Base-by-base conservation (phyloP, 345 rosid species). In the Dipteronia dyeriana region DNA sequence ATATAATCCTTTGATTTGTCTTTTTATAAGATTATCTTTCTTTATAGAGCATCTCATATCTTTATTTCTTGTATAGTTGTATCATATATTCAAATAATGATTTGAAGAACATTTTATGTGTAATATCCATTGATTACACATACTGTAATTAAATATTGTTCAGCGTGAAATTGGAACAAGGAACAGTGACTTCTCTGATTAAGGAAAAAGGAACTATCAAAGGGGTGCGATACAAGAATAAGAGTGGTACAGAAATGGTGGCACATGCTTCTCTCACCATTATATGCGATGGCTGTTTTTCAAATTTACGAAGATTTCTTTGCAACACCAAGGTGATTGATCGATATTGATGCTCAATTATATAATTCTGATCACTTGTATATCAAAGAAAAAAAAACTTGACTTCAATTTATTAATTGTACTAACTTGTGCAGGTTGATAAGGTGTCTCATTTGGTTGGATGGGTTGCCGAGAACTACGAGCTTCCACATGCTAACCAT, bases 141-240 rank as follows among this genome's bases (percentile, higher is more conserved):
- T 3, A 31, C 34, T 31, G 45, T 6, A 8, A 6, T 6, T 41
- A 6, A 8, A 41, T 59, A 39, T 8, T 26, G 20, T 65, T 13
- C 78, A 93, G 98, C 71, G 91, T 93, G 64, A 79, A 77, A 22
- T 11, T 91, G 68, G 92, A 90, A 75, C 86, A 86, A 87, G 96
- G 96, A 73, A 87, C 85, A 0, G 93, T 90, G 1, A 85, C 79
- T 45, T 86, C 89, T 41, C 79, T 90, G 45, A 31, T 86, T 62
- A 85, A 87, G 75, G 86, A 84, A n/a, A 76, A 87, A 1, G 86
- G 90, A 20, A 81, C 43, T 6, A 17, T 90, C 13, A 86, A 85
- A 81, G 93, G 92, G 0, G 93, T 87, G 41, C 77, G 47, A 8
- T 90, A 88, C 82, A 88, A 79, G 75, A 84, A 78, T 5, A 86